Conservation (phyloP, 1,284 basidiomycete genomes). For the Fomitopsis palustris region DNA sequence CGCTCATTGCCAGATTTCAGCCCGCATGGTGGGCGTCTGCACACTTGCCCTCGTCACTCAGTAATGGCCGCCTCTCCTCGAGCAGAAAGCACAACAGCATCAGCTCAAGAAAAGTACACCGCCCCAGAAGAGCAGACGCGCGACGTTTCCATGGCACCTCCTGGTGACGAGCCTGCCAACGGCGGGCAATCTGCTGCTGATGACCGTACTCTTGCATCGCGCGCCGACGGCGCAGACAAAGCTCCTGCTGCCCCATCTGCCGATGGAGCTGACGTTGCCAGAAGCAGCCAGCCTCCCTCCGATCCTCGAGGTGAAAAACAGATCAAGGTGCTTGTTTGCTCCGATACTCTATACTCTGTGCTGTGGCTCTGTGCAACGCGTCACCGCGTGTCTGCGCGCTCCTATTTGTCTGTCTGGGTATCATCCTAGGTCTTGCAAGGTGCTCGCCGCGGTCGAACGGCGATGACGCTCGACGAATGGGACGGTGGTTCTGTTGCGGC, state of each 20-base stretch:
- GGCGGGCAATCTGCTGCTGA: conserved; percentile 35
- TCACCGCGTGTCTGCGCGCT: conserved; percentile 4
- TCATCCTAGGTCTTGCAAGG: not conserved
- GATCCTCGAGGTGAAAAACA: conserved; percentile 71
- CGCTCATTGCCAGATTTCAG: not conserved
- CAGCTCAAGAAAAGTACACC: conserved; percentile 48
- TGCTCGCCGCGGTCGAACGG: not conserved
- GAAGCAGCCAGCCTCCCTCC: conserved; percentile 26
- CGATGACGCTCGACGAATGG: not conserved
- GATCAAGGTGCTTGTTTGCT: conserved; percentile 86
- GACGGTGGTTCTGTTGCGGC: not conserved
- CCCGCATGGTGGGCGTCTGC: not conserved
- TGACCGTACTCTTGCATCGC: conserved; percentile 35
- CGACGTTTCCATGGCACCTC: conserved; percentile 43
- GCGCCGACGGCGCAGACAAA: conserved; percentile 44
- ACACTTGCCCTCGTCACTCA: conserved; percentile 4
- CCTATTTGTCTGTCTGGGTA: not conserved
- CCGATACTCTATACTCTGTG: conserved; percentile 38
- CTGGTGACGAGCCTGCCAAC: conserved; percentile 41
- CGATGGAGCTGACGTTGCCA: conserved; percentile 15
- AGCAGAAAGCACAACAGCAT: conserved; percentile 27
- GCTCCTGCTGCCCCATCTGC: conserved; percentile 30
- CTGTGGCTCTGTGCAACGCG: conserved; percentile 22
- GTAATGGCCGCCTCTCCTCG: conserved; percentile 50
- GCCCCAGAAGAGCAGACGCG: conserved; percentile 44